These are phyloP conservation scores for Cladosporium sp. DNA, from an alignment of 2,329 filamentous ascomycete genomes.

Conservation along the genomic window DNA sequence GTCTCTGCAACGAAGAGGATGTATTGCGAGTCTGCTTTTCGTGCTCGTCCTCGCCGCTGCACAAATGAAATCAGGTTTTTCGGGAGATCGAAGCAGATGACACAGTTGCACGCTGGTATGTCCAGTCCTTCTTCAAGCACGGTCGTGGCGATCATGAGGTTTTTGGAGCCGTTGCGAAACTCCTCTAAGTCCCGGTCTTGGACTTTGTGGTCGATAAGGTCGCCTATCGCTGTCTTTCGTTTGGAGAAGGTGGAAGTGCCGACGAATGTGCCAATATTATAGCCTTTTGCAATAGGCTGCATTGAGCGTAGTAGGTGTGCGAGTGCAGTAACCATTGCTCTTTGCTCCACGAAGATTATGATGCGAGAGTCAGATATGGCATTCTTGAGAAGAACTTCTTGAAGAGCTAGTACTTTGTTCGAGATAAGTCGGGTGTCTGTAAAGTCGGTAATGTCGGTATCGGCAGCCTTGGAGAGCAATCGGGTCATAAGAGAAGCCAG, in stretches of 20 bases:
- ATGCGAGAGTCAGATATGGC: constrained; percentile 33
- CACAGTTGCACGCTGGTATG: constrained; percentile 58
- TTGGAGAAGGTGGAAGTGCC: constrained; percentile 43
- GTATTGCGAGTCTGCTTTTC: constrained; percentile 53
- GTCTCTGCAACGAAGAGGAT: constrained; percentile 46
- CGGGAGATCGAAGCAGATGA: constrained; percentile 60
- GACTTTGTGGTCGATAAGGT: constrained; percentile 43
- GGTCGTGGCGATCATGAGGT: constrained; percentile 54
- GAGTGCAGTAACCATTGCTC: constrained; percentile 40
- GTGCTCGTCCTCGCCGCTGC: constrained; percentile 60
- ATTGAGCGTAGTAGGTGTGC: constrained; percentile 21
- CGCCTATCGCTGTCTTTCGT: constrained; percentile 45
- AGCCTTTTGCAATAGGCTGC: constrained; percentile 22
- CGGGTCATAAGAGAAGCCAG: constrained; percentile 19
- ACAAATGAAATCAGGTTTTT: constrained; percentile 60
- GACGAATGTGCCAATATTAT: constrained; percentile 47
- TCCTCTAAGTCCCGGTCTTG: constrained; percentile 50
- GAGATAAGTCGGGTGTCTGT: background rate
- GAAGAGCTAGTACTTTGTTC: constrained; percentile 25
- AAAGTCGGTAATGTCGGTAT: background rate
- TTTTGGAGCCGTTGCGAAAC: constrained; percentile 49
- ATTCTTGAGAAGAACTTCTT: constrained; percentile 34
- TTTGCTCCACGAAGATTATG: constrained; percentile 44
- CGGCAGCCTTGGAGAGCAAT: background rate
- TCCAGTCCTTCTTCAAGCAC: constrained; percentile 60